Evolutionary conservation across 768 basidiomycete genomes (phyloP), one percentile per base, ranked within the genome.

Genomic region (Daedaleopsis sinensis): DNA sequence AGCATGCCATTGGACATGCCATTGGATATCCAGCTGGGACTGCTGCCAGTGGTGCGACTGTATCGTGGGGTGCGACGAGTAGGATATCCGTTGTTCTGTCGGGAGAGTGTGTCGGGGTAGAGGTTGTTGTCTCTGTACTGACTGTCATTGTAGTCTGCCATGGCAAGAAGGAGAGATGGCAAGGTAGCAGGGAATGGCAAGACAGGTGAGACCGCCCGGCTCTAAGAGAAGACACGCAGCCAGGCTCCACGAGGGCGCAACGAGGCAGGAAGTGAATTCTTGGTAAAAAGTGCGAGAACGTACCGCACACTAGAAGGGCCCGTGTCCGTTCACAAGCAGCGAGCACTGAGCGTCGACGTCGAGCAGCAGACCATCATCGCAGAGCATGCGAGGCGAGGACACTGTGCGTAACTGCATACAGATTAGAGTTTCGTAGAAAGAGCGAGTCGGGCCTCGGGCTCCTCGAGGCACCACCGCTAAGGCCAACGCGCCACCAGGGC

Each of bases 21-120:
- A 44, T 63, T 57, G 13, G 62, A 63, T 7, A 63, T 57, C 62
- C 62, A 63, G 42, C 62, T 63, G n/a, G 62, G 53, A 36, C 37
- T 54, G 37, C 57, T 50, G 16, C 39, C 39, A 11, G 39, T 42
- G 11, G 52, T 38, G 37, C 62, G 62, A 35, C 62, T 63, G 42
- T 63, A 63, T 32, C 62, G 62, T 5, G 62, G 62, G 6, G 57
- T 58, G 39, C 62, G 62, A 18, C 54, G 48, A 21, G 10, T 38
- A 32, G 52, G 56, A 24, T 52, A 63, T 2, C 55, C 57, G 52
- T 48, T 55, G 23, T 13, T 36, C 27, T 55, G 57, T 1, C 58
- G 57, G 35, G 51, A 52, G 48, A 61, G 63, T 12, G 61, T 38
- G 27, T 62, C 61, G 8, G 61, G 56, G 51, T 61, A 58, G 59